Percentiles rank a stretch among this genome's conserved stretches.
These are phyloP conservation scores for Cylindrotheca closterium DNA, from an alignment of 108 stramenopile genomes.

Conservation along the genomic window DNA sequence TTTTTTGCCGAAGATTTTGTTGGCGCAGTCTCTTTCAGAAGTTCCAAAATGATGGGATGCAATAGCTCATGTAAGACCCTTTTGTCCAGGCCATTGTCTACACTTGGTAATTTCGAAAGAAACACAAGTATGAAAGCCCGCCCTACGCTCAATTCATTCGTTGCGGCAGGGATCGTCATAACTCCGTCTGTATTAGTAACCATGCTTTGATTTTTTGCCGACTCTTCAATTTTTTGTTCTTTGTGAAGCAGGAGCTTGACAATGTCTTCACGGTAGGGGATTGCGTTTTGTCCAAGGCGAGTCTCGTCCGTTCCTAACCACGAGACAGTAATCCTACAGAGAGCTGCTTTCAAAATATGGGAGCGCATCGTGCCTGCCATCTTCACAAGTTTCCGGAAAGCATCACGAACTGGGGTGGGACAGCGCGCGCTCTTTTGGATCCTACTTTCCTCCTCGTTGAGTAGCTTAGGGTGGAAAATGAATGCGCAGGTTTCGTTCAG, in stretches of 20 bases:
- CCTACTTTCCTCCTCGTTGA: constrained; percentile 54
- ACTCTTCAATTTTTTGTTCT: constrained; percentile 62
- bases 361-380: constrained; percentile 58
- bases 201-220: constrained; percentile 44
- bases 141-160: constrained; percentile 55
- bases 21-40: constrained; percentile 56
- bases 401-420: constrained; percentile 56
- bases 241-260: constrained; percentile 75
- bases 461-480: constrained; percentile 55
- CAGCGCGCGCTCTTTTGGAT: constrained; percentile 18
- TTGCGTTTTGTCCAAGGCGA: constrained; percentile 52
- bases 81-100: constrained; percentile 34
- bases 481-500: constrained; percentile 71
- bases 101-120: constrained; percentile 59
- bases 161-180: constrained; percentile 30
- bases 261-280: constrained; percentile 74
- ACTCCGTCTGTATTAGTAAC: constrained; percentile 5
- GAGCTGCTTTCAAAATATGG: constrained; percentile 53
- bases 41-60: constrained; percentile 53
- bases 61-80: constrained; percentile 57
- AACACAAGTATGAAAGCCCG: constrained; percentile 73
- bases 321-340: constrained; percentile 55
- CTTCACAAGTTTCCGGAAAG: constrained; percentile 61
- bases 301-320: constrained; percentile 57
- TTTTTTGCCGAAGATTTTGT: constrained; percentile 25